Percentiles rank a stretch among this genome's conserved stretches.
These are phyloP conservation scores for Fimicolochytrium jonesii DNA, from an alignment of 192 early-diverging fungal species.

Conservation along the genomic window DNA sequence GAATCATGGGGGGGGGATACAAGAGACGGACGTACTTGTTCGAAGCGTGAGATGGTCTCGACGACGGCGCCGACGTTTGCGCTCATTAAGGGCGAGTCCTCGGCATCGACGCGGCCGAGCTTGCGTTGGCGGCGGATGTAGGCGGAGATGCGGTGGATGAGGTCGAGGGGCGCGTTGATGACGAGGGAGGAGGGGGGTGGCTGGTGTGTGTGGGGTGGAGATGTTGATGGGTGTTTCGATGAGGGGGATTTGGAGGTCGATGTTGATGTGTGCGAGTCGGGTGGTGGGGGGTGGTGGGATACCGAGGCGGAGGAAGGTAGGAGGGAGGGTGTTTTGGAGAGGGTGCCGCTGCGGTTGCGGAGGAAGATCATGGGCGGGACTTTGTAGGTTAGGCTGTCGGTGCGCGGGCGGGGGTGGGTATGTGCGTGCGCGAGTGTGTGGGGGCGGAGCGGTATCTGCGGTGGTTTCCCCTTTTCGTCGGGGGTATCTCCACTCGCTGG, in stretches of 20 bases:
- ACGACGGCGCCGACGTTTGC: slow-evolving; percentile 25
- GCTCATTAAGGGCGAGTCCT: slow-evolving; percentile 19
- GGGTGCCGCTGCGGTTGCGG: background rate
- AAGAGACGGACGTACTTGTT: slow-evolving; percentile 24
- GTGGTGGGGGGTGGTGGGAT: no score
- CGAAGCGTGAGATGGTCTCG: slow-evolving; percentile 35
- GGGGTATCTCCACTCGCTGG: no score
- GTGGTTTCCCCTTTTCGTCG: background rate
- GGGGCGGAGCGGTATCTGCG: background rate
- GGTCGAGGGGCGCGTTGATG: slow-evolving; percentile 38
- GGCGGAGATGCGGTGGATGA: slow-evolving; percentile 30
- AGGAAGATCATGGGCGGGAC: slow-evolving; percentile 1
- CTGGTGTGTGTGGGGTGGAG: background rate
- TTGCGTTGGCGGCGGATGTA: slow-evolving; percentile 31
- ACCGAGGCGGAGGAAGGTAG: background rate
- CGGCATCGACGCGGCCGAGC: slow-evolving; percentile 11
- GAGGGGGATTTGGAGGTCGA: background rate
- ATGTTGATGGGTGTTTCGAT: background rate
- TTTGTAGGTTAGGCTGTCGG: no score
- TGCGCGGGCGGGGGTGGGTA: no score
- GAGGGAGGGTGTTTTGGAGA: no score
- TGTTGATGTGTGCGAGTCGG: no score
- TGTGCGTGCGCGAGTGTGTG: no score
- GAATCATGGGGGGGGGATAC: background rate
- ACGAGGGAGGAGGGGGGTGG: background rate